Conservation (phyloP, 352 stramenopile genomes). For the Phytophthora sp. region DNA sequence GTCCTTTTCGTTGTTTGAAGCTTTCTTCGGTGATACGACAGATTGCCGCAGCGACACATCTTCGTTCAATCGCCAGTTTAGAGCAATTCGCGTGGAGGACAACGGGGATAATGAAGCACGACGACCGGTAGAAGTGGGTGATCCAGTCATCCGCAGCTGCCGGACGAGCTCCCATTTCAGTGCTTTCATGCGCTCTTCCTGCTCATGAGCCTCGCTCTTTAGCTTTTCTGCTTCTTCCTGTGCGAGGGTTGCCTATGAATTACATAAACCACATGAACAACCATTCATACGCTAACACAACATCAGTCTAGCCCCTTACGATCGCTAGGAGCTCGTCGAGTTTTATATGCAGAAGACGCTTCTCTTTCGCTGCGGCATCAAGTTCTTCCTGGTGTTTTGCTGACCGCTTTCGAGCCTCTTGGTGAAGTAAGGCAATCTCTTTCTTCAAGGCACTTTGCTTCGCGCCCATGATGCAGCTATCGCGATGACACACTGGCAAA, state of each 20-base stretch:
- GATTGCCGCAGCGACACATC: constrained; percentile 43
- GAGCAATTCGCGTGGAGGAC: constrained; percentile 36
- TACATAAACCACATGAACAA: too few species aligned
- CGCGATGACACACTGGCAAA: background rate
- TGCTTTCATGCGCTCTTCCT: constrained; percentile 71
- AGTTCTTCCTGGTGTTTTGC: constrained; percentile 52
- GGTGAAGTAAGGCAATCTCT: constrained; percentile 56
- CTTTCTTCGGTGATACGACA: constrained; percentile 10
- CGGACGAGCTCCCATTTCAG: constrained; percentile 81
- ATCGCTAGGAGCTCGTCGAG: constrained; percentile 58
- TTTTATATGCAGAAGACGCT: constrained; percentile 64
- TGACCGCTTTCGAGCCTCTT: constrained; percentile 30
- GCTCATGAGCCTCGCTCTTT: constrained; percentile 40
- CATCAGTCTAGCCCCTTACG: constrained; percentile 23
- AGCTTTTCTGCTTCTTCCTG: constrained; percentile 60
- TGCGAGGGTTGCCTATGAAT: constrained; percentile 51
- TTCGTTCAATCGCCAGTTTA: constrained; percentile 68
- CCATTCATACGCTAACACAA: background rate
- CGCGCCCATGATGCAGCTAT: constrained; percentile 43
- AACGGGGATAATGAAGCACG: constrained; percentile 20
- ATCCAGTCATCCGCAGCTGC: constrained; percentile 39
- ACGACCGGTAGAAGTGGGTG: constrained; percentile 13
- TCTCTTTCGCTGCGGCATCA: constrained; percentile 40
- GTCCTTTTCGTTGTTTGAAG: background rate
- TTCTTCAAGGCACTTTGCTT: constrained; percentile 68